phyloP scores from a whole-genome alignment of 1,139 yeast genomes.

The Yamadazyma dendronema region DNA sequence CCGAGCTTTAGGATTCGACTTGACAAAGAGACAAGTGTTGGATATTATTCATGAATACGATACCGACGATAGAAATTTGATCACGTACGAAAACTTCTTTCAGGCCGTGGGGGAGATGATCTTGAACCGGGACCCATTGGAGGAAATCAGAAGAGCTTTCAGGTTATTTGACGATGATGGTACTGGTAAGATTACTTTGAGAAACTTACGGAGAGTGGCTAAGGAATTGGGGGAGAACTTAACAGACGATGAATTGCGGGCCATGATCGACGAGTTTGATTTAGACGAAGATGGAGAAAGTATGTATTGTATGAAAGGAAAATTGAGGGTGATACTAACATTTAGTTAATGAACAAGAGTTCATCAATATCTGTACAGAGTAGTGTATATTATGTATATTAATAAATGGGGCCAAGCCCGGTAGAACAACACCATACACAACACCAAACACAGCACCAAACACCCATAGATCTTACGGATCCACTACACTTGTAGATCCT shows the following conservation, averaged over 20 bases:
- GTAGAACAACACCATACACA: no score
- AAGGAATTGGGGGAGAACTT: constrained; percentile 90
- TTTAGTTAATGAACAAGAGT: constrained; percentile 81
- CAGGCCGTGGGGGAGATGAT: constrained; percentile 77
- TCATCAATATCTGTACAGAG: constrained; percentile 85
- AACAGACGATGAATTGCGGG: constrained; percentile 87
- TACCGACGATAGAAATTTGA: constrained; percentile 67
- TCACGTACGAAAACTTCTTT: constrained; percentile 80
- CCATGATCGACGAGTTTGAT: constrained; percentile 98
- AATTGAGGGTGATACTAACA: constrained; percentile 11
- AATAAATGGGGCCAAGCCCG: background rate
- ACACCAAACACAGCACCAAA: no score
- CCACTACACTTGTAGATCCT: no score
- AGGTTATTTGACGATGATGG: constrained; percentile 84
- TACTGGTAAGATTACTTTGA: constrained; percentile 80
- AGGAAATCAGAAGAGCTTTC: constrained; percentile 90
- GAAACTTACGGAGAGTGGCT: constrained; percentile 85
- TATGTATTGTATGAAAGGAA: constrained; percentile 24
- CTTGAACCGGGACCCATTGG: constrained; percentile 84
- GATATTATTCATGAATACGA: constrained; percentile 82
- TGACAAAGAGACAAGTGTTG: constrained; percentile 75
- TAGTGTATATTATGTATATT: constrained; percentile 13
- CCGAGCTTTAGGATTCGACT: constrained; percentile 90
- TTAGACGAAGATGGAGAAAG: constrained; percentile 94
- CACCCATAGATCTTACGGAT: no score